These are phyloP conservation scores for Acidomyces sp. DNA, from an alignment of 495 filamentous ascomycete genomes.

Conservation along the genomic window DNA sequence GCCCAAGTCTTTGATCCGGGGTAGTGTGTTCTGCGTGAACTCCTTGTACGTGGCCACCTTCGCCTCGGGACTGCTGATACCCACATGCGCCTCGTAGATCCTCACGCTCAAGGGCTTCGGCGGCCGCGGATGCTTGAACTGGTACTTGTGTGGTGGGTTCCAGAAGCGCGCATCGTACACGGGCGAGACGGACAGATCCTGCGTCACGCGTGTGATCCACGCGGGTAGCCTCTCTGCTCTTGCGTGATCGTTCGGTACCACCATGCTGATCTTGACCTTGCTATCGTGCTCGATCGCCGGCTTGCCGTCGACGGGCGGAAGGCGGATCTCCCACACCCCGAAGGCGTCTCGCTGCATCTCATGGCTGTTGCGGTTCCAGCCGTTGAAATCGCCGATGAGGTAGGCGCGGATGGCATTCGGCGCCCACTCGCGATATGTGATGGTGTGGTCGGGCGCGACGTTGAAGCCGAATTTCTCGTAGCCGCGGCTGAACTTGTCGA, in stretches of 20 bases:
- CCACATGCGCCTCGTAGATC: conserved; percentile 96
- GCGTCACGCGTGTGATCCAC: conserved; percentile 95
- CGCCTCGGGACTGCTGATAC: conserved; percentile 85
- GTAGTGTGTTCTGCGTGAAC: conserved; percentile 84
- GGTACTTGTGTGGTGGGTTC: conserved; percentile 75
- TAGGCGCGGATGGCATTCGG: conserved; percentile 72
- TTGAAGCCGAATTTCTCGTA: conserved; percentile 77
- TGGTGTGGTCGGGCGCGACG: conserved; percentile 64
- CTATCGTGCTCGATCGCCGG: conserved; percentile 81
- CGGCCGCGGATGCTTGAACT: conserved; percentile 69
- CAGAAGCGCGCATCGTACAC: conserved; percentile 92
- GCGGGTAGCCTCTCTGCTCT: conserved; percentile 79
- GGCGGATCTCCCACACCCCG: conserved; percentile 74
- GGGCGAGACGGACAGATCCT: conserved; percentile 77
- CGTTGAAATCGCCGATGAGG: conserved; percentile 95
- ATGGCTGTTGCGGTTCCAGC: conserved; percentile 70
- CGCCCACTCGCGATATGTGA: conserved; percentile 92
- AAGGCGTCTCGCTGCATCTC: conserved; percentile 74
- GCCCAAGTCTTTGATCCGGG: conserved; percentile 76
- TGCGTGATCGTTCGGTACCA: conserved; percentile 56
- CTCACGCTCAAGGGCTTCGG: conserved; percentile 74
- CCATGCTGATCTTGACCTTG: conserved; percentile 89
- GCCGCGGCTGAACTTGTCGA: conserved; percentile 89
- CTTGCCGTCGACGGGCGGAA: conserved; percentile 61
- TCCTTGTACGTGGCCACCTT: conserved; percentile 89